Evolutionary conservation across 2,329 filamentous ascomycete species (phyloP).

Genomic region (Neurospora sp.): DNA sequence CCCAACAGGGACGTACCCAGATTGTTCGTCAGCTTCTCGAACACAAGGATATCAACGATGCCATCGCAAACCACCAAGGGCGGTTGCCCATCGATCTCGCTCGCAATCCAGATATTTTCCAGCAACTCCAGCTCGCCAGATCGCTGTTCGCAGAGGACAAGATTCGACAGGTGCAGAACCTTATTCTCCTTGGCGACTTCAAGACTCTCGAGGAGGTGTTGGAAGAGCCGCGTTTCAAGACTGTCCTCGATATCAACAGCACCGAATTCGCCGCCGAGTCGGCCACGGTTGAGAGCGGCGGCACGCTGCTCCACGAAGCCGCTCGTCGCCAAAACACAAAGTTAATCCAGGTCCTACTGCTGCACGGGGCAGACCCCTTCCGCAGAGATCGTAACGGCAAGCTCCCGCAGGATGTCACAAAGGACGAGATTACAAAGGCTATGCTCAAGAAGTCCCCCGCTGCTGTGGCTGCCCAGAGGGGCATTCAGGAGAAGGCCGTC

Average conservation of each 20-base stretch:
- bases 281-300: constrained; percentile 68
- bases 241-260: constrained; percentile 83
- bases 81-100: constrained; percentile 82
- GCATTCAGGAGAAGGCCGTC: constrained; percentile 95
- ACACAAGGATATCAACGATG: constrained; percentile 77
- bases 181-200: constrained; percentile 66
- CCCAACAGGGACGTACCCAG: constrained; percentile 66
- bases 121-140: constrained; percentile 81
- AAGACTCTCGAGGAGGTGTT: constrained; percentile 68
- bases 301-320: constrained; percentile 86
- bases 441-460: constrained; percentile 93
- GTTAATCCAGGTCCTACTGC: constrained; percentile 78
- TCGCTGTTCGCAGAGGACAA: constrained; percentile 85
- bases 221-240: constrained; percentile 77
- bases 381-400: constrained; percentile 90
- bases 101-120: constrained; percentile 88
- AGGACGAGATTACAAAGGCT: constrained; percentile 78
- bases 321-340: constrained; percentile 78
- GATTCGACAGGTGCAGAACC: constrained; percentile 70
- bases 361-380: constrained; percentile 95
- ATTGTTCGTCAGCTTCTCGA: constrained; percentile 79
- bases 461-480: constrained; percentile 84
- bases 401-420: constrained; percentile 90
- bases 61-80: constrained; percentile 72
- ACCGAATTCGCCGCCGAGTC: constrained; percentile 79